Conservation (phyloP, 2,329 filamentous ascomycete genomes). For the Uncinocarpus reesii region DNA sequence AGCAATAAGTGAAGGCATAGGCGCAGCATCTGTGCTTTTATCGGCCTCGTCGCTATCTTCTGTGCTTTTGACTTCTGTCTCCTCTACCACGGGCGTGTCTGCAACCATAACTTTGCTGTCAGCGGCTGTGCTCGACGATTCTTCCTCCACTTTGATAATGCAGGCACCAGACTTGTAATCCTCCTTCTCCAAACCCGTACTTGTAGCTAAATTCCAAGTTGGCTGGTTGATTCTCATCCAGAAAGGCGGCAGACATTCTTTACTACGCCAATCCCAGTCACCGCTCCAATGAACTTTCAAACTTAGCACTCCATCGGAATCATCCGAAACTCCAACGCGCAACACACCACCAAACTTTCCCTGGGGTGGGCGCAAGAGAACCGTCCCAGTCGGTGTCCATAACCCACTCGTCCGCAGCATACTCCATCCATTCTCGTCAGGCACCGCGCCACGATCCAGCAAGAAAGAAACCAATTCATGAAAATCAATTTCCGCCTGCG, state of each 20-base stretch:
- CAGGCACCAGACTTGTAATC: conserved; percentile 11
- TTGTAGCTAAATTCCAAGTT: background rate
- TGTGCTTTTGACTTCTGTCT: background rate
- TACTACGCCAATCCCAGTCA: conserved; percentile 45
- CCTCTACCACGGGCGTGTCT: background rate
- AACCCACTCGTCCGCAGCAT: conserved; percentile 48
- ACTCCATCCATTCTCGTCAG: conserved; percentile 50
- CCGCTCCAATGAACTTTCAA: conserved; percentile 48
- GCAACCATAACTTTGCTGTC: background rate
- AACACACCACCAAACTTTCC: conserved; percentile 41
- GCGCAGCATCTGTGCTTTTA: background rate
- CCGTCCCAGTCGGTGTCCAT: conserved; percentile 52
- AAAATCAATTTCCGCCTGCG: conserved; percentile 45
- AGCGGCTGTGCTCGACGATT: background rate
- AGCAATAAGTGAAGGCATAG: conserved; percentile 12
- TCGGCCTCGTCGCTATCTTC: conserved; percentile 2
- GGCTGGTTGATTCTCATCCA: conserved; percentile 37
- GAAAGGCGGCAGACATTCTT: conserved; percentile 48
- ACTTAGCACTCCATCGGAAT: conserved; percentile 52
- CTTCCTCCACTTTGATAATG: conserved; percentile 15
- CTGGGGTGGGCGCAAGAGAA: conserved; percentile 46
- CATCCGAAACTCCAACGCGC: conserved; percentile 46
- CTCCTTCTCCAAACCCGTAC: background rate
- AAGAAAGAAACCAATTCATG: conserved; percentile 53
- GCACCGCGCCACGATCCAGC: conserved; percentile 53